These are phyloP conservation scores for Penicillium soppii DNA, from an alignment of 495 filamentous ascomycete genomes.

Conservation along the genomic window DNA sequence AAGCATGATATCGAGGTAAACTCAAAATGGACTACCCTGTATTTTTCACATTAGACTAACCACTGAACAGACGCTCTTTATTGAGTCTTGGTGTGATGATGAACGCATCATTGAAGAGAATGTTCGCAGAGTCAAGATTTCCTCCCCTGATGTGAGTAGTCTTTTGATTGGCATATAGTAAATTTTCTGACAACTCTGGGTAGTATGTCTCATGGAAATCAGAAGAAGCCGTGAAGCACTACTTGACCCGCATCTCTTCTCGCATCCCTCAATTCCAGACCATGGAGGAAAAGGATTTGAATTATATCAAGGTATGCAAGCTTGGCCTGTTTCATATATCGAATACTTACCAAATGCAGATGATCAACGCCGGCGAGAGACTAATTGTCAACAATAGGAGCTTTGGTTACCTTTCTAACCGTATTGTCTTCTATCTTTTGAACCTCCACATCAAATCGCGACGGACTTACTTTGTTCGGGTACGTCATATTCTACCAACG, in stretches of 20 bases:
- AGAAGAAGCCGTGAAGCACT: constrained; percentile 87
- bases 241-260: constrained; percentile 81
- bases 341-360: constrained; percentile 44
- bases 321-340: neutral
- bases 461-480: constrained; percentile 91
- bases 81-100: constrained; percentile 94
- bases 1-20: constrained; percentile 90
- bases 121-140: constrained; percentile 95
- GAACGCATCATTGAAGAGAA: constrained; percentile 95
- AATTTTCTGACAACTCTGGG: constrained; percentile 7
- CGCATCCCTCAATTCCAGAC: constrained; percentile 96
- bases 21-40: neutral
- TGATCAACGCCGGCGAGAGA: constrained; percentile 96
- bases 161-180: neutral
- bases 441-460: constrained; percentile 96
- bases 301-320: constrained; percentile 79
- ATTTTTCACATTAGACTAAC: neutral
- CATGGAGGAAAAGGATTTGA: constrained; percentile 89
- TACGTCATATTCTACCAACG: constrained; percentile 26
- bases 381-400: constrained; percentile 92
- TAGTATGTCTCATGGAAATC: constrained; percentile 87
- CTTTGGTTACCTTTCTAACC: constrained; percentile 92
- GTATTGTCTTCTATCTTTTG: constrained; percentile 96
- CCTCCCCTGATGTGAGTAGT: constrained; percentile 80
- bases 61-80: constrained; percentile 74